Evolutionary conservation across 2,329 filamentous ascomycete species (phyloP), one percentile per base, ranked within the genome.

Genomic region (Pyricularia sp.): DNA sequence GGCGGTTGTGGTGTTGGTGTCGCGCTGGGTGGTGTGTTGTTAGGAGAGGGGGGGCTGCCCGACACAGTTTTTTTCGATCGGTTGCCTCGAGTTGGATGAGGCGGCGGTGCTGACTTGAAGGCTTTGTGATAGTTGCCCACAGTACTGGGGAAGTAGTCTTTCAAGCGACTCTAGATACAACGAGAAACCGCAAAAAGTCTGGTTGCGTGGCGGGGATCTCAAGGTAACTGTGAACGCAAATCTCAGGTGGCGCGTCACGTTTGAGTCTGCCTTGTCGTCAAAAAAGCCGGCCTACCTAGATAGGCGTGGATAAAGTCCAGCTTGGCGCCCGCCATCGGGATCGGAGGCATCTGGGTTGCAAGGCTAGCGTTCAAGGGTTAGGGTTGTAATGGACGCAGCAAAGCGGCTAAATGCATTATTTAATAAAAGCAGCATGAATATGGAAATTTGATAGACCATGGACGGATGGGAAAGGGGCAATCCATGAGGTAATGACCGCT

Each of bases 1-100:
- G 72, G 68, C 70, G 55, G 61, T 14, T 63, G 10, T 65, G 17
- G 59, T 30, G 58, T 4, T 61, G 23, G 23, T 42, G 36, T 17
- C 36, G 36, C 36, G 17, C 12, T 36, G 33, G 11, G 33, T 36
- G 33, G 14, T 11, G 33, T 36, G 33, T 14, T 11, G 5, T 14
- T 36, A 36, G 33, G 33, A 6, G 33, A 36, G 11, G 2, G 33
- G 11, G 12, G n/a, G n/a, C n/a, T n/a, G n/a, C n/a, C n/a, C n/a
- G n/a, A n/a, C n/a, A n/a, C n/a, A n/a, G n/a, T n/a, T 2, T 36
- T 14, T 50, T 7, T 50, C 17, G 20, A 50, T n/a, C 42, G 42
- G 42, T 7, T 50, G 42, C 42, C 42, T 36, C 33, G 33, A 36
- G 33, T 14, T 36, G 33, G 12, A 36, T 36, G 42, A n/a, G n/a